Base-by-base conservation (phyloP, 495 filamentous ascomycete species). In the Podospora appendiculata region DNA sequence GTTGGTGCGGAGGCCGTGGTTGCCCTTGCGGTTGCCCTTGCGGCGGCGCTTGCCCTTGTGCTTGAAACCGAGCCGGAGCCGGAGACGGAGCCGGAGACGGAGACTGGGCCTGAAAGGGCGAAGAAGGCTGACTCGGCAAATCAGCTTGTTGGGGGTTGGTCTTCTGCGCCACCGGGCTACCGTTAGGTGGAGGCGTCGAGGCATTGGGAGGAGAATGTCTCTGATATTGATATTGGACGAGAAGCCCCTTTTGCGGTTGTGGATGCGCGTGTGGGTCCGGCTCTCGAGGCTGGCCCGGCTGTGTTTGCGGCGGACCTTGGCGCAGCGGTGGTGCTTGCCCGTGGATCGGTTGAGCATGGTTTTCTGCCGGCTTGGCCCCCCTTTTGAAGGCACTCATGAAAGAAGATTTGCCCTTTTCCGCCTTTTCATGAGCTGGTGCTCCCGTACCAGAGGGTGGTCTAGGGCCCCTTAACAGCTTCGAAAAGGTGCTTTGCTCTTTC, bases 381-480 rank as follows among this genome's bases (percentile, higher is more conserved):
- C 68, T 55, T 35, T 59, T 69, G 33, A 73, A 61, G n/a, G 50
- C 58, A 14, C 59, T 53, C 43, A 70, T 62, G 47, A 73, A 65
- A 3, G 55, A 59, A 19, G 54, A 41, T 47, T 64, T 67, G 9
- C 61, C 57, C 44, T 65, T 66, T 25, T 62, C 54, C 2, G 41
- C n/a, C 42, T 53, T 61, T 12, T 58, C 56, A 25, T 45, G 58
- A 11, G 45, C 38, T 1, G 48, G 34, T 0, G 52, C 35, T 35
- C 44, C 46, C 0, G 43, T 33, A 8, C 16, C 16, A 1, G 58
- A 25, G 25, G 25, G 41, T 4, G 47, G 34, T 13, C 61, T 65
- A 25, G 41, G 53, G 32, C 60, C 59, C 38, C 59, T 64, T 41
- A 68, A 59, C 42, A 68, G 44, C 53, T 64, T 68, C 9, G 65